A percentile compares a stretch with the other conserved stretches of the same genome.
Conservation (phyloP, 2,329 filamentous ascomycete genomes). For the Colletotrichum spaethianum region DNA sequence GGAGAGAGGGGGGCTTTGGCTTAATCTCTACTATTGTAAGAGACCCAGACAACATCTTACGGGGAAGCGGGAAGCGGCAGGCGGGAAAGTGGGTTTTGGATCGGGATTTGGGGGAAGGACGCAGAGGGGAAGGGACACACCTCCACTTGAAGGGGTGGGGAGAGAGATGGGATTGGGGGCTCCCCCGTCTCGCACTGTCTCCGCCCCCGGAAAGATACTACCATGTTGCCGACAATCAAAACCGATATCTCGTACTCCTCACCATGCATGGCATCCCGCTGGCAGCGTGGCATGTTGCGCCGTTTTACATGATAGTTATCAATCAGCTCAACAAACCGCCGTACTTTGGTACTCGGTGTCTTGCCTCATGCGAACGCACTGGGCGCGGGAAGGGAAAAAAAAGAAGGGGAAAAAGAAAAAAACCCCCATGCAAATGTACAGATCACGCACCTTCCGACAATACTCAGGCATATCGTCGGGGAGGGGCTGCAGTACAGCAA, state of each 20-base stretch:
- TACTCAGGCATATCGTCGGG: background rate
- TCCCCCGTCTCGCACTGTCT: constrained; percentile 10
- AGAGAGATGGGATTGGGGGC: background rate
- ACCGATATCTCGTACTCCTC: background rate
- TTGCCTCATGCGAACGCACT: background rate
- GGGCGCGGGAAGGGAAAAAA: background rate
- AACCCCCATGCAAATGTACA: background rate
- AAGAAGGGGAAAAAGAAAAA: background rate
- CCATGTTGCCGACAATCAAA: background rate
- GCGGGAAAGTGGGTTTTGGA: constrained; percentile 21
- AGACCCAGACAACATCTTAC: constrained; percentile 1
- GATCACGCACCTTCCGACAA: background rate
- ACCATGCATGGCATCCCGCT: background rate
- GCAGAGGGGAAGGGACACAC: background rate
- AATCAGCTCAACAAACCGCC: constrained; percentile 30
- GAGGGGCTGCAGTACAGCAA: background rate
- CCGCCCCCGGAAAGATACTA: constrained; percentile 10
- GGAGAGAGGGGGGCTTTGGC: background rate
- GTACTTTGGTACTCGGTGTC: background rate
- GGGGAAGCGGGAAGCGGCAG: constrained; percentile 29
- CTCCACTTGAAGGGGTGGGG: background rate
- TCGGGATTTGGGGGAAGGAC: constrained; percentile 18
- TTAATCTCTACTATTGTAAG: background rate
- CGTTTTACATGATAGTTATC: constrained; percentile 37
- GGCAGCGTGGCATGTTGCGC: constrained; percentile 8